These are phyloP conservation scores for Aspergillus sp. DNA, from an alignment of 2,329 filamentous ascomycete species.

Conservation along the genomic window DNA sequence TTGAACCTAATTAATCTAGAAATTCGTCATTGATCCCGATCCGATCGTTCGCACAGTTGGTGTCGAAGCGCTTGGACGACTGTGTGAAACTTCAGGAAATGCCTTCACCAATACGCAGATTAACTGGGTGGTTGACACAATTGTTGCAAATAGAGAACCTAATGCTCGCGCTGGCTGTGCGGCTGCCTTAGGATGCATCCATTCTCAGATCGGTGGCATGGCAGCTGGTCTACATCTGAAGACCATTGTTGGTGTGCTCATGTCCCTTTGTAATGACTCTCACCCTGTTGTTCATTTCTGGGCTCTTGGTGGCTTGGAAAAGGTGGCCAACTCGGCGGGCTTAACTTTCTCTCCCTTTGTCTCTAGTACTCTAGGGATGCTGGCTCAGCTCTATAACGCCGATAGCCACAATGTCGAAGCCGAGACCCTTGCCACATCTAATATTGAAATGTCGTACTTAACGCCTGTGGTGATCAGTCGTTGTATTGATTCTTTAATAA, in stretches of 20 bases:
- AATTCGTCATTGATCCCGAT: constrained; percentile 79
- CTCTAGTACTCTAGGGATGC: constrained; percentile 85
- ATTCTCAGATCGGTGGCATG: constrained; percentile 95
- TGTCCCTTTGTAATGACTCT: constrained; percentile 93
- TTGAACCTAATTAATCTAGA: constrained; percentile 35
- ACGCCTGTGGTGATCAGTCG: constrained; percentile 80
- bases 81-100: constrained; percentile 84
- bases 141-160: constrained; percentile 89
- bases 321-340: constrained; percentile 87
- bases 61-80: constrained; percentile 78
- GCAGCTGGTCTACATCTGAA: constrained; percentile 94
- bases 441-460: constrained; percentile 81
- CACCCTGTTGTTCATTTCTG: constrained; percentile 95
- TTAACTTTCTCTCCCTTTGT: constrained; percentile 90
- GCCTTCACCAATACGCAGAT: constrained; percentile 86
- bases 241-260: constrained; percentile 95
- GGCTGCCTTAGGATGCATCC: constrained; percentile 87
- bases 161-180: constrained; percentile 92
- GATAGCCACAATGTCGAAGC: constrained; percentile 90
- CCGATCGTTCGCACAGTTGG: constrained; percentile 82
- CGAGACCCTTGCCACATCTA: constrained; percentile 77
- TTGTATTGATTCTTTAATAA: constrained; percentile 93
- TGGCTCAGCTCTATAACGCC: constrained; percentile 86
- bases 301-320: constrained; percentile 84
- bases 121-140: constrained; percentile 88